Evolutionary conservation across 1,139 yeast genomes (phyloP).

Genomic region (Meyerozyma elateridarum): DNA sequence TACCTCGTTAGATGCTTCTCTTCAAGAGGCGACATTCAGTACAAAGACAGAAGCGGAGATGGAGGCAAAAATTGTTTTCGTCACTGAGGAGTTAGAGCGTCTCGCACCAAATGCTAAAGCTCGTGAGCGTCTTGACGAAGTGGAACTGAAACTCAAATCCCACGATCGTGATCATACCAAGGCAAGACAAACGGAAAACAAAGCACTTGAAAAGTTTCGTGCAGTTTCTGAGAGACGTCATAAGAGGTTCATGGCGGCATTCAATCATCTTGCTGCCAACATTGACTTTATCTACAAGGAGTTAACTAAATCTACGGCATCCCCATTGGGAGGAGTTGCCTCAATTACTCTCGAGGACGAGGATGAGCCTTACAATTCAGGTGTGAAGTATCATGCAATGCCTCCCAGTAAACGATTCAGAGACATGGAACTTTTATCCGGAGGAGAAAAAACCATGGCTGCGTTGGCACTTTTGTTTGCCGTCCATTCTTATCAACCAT

Average conservation of each 20-base stretch:
- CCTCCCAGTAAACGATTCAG: conserved; percentile 94
- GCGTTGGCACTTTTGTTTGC: conserved; percentile 91
- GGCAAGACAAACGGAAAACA: conserved; percentile 60
- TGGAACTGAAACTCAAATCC: conserved; percentile 54
- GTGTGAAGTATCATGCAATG: conserved; percentile 89
- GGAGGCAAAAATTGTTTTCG: conserved; percentile 27
- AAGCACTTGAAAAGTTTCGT: conserved; percentile 53
- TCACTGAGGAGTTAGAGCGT: conserved; percentile 46
- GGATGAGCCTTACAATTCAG: conserved; percentile 81
- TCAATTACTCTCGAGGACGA: conserved; percentile 82
- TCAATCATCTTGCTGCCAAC: conserved; percentile 64
- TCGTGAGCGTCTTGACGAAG: conserved; percentile 67
- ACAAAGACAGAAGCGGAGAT: conserved; percentile 46
- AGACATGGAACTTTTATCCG: conserved; percentile 90
- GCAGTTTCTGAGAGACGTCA: conserved; percentile 57
- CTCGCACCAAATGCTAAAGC: conserved; percentile 83
- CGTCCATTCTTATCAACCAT: conserved; percentile 84
- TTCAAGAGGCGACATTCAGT: conserved; percentile 31
- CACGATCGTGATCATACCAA: conserved; percentile 62
- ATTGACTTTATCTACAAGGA: conserved; percentile 87
- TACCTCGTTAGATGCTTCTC: conserved; percentile 24
- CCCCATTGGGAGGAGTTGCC: conserved; percentile 90
- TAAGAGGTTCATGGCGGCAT: conserved; percentile 64
- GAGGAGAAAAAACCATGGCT: conserved; percentile 97
- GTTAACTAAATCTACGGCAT: conserved; percentile 61